phyloP scores from a whole-genome alignment of 2,329 filamentous ascomycete species.

The Alternaria gaisen region DNA sequence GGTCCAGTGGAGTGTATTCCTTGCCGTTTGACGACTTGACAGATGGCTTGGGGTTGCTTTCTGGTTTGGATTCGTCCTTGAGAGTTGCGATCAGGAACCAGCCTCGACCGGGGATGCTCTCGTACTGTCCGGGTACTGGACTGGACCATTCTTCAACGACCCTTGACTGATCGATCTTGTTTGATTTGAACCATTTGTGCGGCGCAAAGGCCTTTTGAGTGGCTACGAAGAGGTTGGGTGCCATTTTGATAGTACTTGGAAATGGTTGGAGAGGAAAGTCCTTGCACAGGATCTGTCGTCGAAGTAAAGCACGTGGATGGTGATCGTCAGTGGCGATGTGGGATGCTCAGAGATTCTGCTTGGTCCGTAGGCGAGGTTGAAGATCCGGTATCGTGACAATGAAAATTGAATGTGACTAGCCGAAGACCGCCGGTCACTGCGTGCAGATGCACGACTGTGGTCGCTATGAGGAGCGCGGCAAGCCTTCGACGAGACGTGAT shows the following conservation, averaged over 20 bases:
- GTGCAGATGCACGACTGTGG: constrained; percentile 42
- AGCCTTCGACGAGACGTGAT: constrained; percentile 25
- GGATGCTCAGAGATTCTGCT: constrained; percentile 5
- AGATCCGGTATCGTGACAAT: constrained; percentile 17
- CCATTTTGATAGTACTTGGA: constrained; percentile 49
- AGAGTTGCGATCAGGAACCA: constrained; percentile 60
- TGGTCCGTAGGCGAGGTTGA: constrained; percentile 17
- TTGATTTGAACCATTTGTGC: constrained; percentile 59
- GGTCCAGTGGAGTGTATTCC: constrained; percentile 41
- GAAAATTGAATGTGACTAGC: constrained; percentile 26
- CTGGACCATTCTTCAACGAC: constrained; percentile 58
- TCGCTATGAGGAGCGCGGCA: constrained; percentile 29
- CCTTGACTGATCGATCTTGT: constrained; percentile 51
- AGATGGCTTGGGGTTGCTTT: constrained; percentile 30
- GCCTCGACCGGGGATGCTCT: constrained; percentile 59
- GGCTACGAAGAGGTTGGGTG: constrained; percentile 61
- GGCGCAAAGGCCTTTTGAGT: constrained; percentile 60
- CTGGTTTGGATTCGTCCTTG: constrained; percentile 35
- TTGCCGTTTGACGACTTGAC: constrained; percentile 18
- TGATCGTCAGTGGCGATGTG: constrained; percentile 1
- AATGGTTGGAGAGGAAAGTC: not conserved
- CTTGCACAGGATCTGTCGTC: not conserved
- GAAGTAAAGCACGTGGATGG: constrained; percentile 4
- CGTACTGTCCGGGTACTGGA: constrained; percentile 60
- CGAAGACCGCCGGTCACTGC: constrained; percentile 34